Evolutionary conservation across 257 asterid genomes (phyloP), one percentile per base, ranked within the genome.

Genomic region (Nyctanthes arbortristis): DNA sequence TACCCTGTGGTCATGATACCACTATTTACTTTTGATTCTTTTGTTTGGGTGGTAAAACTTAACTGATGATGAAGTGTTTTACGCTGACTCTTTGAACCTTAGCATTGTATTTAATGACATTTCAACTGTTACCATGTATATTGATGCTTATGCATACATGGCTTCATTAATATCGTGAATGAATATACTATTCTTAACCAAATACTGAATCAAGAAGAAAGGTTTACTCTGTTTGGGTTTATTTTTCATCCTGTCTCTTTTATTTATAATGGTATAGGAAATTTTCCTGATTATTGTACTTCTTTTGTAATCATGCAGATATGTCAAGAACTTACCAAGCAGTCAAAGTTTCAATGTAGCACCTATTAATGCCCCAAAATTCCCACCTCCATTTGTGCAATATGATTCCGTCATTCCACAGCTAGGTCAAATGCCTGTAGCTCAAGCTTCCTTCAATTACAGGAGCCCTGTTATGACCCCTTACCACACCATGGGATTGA

Each of bases 331-430:
- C 79, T 79, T 76, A 12, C 91, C 94, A 0, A 70, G 64, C 65
- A 69, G 69, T 24, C 96, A 85, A 59, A 81, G 73, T 78, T 86
- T 84, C 81, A 75, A 69, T 63, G 27, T 71, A 76, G 69, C 80
- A 5, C 96, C 91, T 34, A 75, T 75, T 61, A 77, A 72, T 74
- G 20, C 76, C 75, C 95, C 82, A 79, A 85, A 75, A 58, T 77
- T 86, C 75, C 96, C 84, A 75, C 85, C 89, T 34, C 85, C 89
- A 29, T 83, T 77, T 61, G 83, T 89, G 78, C 97, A 88, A 36
- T 94, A 85, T 13, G 96, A 94, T 69, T 64, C 97, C 7, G 80
- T 67, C 71, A 82, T 77, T 62, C 92, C 92, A 73, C 96, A 82
- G 80, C 59, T 76, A 40, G 79, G 77, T 73, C 97, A 86, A 83